Percentiles rank a stretch among this genome's conserved stretches.
Conservation (phyloP, 1,284 basidiomycete species). For the Rhizopogon hawkerae region DNA sequence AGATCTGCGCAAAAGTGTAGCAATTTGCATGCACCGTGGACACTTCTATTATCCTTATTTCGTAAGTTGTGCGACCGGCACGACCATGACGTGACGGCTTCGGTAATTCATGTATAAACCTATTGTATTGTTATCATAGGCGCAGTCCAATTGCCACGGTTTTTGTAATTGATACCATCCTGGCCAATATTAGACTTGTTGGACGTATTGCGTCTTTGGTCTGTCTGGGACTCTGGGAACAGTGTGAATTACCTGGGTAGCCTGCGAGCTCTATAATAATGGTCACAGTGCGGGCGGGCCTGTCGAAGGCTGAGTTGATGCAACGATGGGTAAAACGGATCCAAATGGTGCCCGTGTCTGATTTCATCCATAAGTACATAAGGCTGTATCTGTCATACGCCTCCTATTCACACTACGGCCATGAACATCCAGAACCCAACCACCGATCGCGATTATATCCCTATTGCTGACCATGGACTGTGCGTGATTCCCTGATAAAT, state of each 20-base stretch:
- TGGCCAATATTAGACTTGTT: neutral
- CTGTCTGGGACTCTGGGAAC: neutral
- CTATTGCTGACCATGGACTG: slow-evolving; percentile 67
- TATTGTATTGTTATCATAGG: slow-evolving; percentile 23
- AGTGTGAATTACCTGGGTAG: too few species aligned
- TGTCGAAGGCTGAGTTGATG: neutral
- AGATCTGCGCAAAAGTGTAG: slow-evolving; percentile 4
- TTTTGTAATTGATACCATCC: too few species aligned
- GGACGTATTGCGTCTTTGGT: neutral
- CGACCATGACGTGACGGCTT: neutral
- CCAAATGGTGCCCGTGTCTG: neutral
- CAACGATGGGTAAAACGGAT: neutral
- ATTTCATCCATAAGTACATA: neutral
- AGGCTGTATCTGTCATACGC: neutral
- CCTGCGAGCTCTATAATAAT: too few species aligned
- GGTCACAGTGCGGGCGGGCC: neutral
- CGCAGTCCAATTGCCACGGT: slow-evolving; percentile 2
- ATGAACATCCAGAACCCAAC: slow-evolving; percentile 31
- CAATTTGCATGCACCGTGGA: neutral
- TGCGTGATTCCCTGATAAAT: slow-evolving; percentile 27
- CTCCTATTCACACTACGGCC: slow-evolving; percentile 5
- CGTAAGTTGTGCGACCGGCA: neutral
- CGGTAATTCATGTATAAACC: slow-evolving; percentile 7
- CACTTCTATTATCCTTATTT: neutral
- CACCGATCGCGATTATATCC: slow-evolving; percentile 44